phyloP scores from a whole-genome alignment of 2,329 filamentous ascomycete genomes.

The Nannizziopsis arthrosporioides region DNA sequence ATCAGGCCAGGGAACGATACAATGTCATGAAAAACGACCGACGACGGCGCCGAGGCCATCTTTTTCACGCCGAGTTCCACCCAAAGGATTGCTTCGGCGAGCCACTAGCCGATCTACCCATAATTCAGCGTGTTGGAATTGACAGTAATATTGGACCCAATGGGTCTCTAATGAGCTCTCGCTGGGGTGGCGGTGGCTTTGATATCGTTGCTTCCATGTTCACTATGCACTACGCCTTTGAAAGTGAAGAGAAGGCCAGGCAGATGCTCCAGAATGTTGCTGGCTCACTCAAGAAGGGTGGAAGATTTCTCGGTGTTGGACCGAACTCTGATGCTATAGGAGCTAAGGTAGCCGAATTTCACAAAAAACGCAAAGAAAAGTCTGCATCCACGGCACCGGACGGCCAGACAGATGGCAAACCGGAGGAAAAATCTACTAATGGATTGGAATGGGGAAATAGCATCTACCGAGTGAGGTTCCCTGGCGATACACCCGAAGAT shows the following conservation, averaged over 20 bases:
- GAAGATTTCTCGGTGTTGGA: constrained; percentile 86
- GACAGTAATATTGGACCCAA: constrained; percentile 54
- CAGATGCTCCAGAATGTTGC: constrained; percentile 91
- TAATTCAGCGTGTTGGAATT: constrained; percentile 79
- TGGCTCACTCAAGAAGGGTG: constrained; percentile 80
- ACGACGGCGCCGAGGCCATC: constrained; percentile 40
- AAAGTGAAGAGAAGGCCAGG: constrained; percentile 76
- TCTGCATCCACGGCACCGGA: constrained; percentile 27
- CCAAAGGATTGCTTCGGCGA: constrained; percentile 89
- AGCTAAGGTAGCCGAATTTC: constrained; percentile 63
- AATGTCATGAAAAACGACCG: constrained; percentile 52
- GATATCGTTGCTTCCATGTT: constrained; percentile 99
- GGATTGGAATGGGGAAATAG: constrained; percentile 77
- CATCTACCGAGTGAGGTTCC: constrained; percentile 84
- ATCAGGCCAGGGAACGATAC: constrained; percentile 80
- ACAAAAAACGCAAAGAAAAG: constrained; percentile 44
- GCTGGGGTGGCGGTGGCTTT: constrained; percentile 65
- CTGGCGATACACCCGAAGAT: constrained; percentile 67
- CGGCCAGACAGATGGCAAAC: constrained; percentile 20
- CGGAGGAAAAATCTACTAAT: constrained; percentile 42
- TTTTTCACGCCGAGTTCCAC: constrained; percentile 79
- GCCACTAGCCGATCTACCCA: constrained; percentile 65
- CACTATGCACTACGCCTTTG: constrained; percentile 97
- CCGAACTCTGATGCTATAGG: constrained; percentile 92
- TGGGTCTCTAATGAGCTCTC: constrained; percentile 45